Conservation (phyloP, 805 yeast species). For the Ogataea dorogensis region DNA sequence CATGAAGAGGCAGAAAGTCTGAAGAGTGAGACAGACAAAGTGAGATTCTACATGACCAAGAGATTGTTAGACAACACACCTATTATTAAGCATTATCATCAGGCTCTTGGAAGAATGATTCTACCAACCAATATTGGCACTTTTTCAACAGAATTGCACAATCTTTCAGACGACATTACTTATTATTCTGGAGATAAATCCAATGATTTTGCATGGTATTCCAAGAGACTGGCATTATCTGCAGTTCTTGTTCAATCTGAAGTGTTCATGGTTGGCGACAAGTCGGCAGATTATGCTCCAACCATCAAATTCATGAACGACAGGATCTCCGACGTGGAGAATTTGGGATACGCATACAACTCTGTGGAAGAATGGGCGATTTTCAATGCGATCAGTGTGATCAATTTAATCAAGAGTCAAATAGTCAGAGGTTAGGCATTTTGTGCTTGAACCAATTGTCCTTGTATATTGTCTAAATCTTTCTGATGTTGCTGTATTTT, state of each 20-base stretch:
- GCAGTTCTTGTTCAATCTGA: constrained; percentile 74
- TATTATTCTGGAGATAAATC: constrained; percentile 76
- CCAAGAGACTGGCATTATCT: constrained; percentile 73
- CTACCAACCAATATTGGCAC: constrained; percentile 58
- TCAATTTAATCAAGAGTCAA: constrained; percentile 72
- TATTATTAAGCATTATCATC: constrained; percentile 40
- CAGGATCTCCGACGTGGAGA: constrained; percentile 52
- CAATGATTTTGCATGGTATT: constrained; percentile 87
- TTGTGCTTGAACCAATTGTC: constrained; percentile 33
- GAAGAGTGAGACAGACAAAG: constrained; percentile 23
- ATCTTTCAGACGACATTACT: constrained; percentile 79
- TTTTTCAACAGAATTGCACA: constrained; percentile 67
- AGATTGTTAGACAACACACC: constrained; percentile 55
- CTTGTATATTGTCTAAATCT: constrained; percentile 58
- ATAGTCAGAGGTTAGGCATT: constrained; percentile 35
- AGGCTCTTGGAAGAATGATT: constrained; percentile 59
- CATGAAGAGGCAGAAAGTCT: constrained; percentile 24
- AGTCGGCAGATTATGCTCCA: constrained; percentile 48
- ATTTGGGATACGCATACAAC: constrained; percentile 58
- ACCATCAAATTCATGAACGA: constrained; percentile 66
- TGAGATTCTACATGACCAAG: constrained; percentile 36
- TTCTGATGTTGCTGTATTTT: constrained; percentile 58
- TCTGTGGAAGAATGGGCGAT: constrained; percentile 73
- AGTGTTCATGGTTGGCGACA: constrained; percentile 76
- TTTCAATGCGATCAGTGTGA: constrained; percentile 61